Evolutionary conservation across 2,329 filamentous ascomycete genomes (phyloP).

Genomic region (Trichoderma sp.): DNA sequence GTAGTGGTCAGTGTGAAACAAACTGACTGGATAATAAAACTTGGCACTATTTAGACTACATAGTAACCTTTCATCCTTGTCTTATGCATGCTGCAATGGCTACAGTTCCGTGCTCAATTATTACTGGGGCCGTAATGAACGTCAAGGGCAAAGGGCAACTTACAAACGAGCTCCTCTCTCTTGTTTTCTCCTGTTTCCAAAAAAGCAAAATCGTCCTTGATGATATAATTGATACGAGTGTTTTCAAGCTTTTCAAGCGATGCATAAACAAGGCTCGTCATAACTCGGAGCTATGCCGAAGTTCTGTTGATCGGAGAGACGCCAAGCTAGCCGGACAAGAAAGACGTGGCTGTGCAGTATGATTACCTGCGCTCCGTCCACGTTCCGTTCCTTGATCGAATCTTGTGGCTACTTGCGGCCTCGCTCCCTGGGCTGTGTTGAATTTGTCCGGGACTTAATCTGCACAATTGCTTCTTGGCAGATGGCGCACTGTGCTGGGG

Average conservation of each 20-base stretch:
- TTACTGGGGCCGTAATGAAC: not conserved
- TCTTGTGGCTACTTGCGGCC: not conserved
- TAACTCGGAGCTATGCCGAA: not conserved
- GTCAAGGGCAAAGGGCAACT: not conserved
- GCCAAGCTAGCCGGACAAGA: not conserved
- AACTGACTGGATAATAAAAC: not conserved
- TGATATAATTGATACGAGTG: not conserved
- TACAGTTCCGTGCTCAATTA: not conserved
- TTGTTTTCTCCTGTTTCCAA: not conserved
- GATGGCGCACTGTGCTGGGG: not conserved
- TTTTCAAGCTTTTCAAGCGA: not conserved
- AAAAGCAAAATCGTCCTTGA: not conserved
- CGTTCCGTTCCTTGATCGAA: not conserved
- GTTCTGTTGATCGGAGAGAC: not conserved
- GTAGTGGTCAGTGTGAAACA: not conserved
- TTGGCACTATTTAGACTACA: not conserved
- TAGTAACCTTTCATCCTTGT: not conserved
- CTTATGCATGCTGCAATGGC: not conserved
- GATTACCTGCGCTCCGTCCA: not conserved
- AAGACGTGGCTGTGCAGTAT: constrained; percentile 2
- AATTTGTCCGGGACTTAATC: not conserved
- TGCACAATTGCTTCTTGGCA: not conserved
- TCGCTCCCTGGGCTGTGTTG: not conserved
- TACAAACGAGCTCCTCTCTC: not conserved
- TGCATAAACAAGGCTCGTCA: constrained; percentile 9